Evolutionary conservation across 2,329 filamentous ascomycete species (phyloP), one percentile per base, ranked within the genome.

Genomic region (Pestalotiopsis sp.): DNA sequence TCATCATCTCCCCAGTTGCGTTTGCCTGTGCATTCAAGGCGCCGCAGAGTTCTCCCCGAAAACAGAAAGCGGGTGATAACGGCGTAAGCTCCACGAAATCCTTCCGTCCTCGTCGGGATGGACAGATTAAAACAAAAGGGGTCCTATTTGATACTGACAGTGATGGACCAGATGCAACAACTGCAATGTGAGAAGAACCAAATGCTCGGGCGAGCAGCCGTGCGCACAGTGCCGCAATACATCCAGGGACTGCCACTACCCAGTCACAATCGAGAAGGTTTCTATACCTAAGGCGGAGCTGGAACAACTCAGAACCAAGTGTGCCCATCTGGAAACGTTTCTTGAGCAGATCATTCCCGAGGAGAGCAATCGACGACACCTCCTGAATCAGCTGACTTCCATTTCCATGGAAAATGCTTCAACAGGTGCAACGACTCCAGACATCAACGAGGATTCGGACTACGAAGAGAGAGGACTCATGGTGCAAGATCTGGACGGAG

Each of bases 131-230:
- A 17, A 36, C 61, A 45, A 39, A 5, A n/a, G 61, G 61, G 17
- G 17, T 4, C 12, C 14, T 3, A 23, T 2, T 11, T 11, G n/a
- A 5, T 4, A 41, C 45, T 63, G 59, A 58, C 9, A 14, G 65
- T 6, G 59, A n/a, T 31, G 20, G 14, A 7, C 45, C 69, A 86
- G 85, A 68, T 87, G 85, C 79, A 87, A 87, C 73, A 82, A 78
- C 74, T 87, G 85, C 78, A 87, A 87, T 76, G 74, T 86, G 61
- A 82, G 84, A 59, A 82, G 85, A 68, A 83, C 86, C 74, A 86
- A 85, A 72, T 87, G 85, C 76, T 86, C 84, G 13, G 85, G 85
- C 61, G 81, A 84, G 4, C 76, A 73, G n/a, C 85, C 85, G 0
- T 87, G 85, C 73, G 74, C 75, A 56, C 83, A 85, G 71, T 87